Conservation (phyloP, 306 rosid species). For the Canavalia ensiformis region DNA sequence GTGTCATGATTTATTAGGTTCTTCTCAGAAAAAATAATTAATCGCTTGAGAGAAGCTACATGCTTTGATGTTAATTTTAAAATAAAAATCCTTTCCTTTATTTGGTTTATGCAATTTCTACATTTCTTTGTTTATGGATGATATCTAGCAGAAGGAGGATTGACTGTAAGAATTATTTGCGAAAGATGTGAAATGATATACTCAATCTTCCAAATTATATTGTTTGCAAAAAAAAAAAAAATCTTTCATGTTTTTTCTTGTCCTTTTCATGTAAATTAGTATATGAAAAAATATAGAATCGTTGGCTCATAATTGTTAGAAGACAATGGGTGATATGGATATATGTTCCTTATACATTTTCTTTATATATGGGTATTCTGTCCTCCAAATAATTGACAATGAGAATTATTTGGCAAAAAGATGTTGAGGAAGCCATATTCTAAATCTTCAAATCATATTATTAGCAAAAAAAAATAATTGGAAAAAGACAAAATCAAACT, state of each 20-base stretch:
- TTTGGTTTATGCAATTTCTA: not conserved
- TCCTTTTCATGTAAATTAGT: too few relatives aligned
- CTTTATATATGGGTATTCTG: not conserved
- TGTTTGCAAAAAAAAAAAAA: too few relatives aligned
- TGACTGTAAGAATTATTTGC: not conserved
- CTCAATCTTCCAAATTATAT: too few relatives aligned
- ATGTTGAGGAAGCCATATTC: not conserved
- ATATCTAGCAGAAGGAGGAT: not conserved
- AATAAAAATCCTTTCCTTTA: not conserved
- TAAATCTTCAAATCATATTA: too few relatives aligned
- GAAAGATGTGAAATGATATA: not conserved
- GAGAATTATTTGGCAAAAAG: not conserved
- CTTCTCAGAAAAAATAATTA: not conserved
- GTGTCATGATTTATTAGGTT: not conserved
- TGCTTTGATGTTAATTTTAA: too few relatives aligned
- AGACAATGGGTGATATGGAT: too few relatives aligned
- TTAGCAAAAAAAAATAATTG: not conserved
- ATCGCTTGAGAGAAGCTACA: constrained; percentile 11
- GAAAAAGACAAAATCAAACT: not conserved
- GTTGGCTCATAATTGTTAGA: too few relatives aligned
- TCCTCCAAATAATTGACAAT: not conserved
- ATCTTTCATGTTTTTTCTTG: too few relatives aligned
- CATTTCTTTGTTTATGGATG: not conserved
- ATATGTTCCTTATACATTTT: not conserved
- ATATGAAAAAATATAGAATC: too few relatives aligned